Evolutionary conservation across 176 grass and related monocot species (phyloP), one percentile per base, ranked within the genome.

Genomic region (Panicum miliaceum): DNA sequence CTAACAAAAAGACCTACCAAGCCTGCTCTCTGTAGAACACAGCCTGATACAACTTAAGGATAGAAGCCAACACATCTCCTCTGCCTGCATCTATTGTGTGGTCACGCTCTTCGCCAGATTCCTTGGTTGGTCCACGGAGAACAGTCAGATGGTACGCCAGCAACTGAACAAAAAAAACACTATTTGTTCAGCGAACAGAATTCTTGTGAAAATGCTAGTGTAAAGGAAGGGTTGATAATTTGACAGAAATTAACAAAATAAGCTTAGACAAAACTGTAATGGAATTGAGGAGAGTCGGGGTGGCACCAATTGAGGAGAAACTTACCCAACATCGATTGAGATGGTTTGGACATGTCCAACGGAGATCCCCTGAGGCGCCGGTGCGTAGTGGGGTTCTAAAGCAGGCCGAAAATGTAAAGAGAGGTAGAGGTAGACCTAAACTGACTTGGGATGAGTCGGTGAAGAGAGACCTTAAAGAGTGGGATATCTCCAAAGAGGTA

Each of bases 101-200:
- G 91, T 96, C 86, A 96, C 91, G n/a, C 94, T 96, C 58, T 96
- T 96, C 1, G 94, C 93, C 75, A 96, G 86, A 89, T 96, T 96
- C 27, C 94, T 93, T 71, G 93, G 93, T 79, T 96, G 94, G 48
- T 93, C 94, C 91, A 3, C 94, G 86, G 51, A 89, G 89, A 85
- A 96, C 94, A n/a, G 90, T 91, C 13, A 96, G 89, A 84, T 93
- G 89, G 78, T 96, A 96, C 3, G 91, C 94, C 0, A 96, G 87
- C 54, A 96, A 63, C 94, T 96, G 90, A 79, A 81, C 22, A 63
- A 27, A 73, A 67, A 12, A n/a, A 63, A 32, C 32, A 82, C 35
- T 12, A 63, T 26, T 58, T 22, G 4, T 15, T 52, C 22, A 18
- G 69, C 52, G 8, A 66, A 77, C 5, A 35, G 1, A 76, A 69